Evolutionary conservation across 257 asterid genomes (phyloP), one percentile per base, ranked within the genome.

Genomic region (Plectranthus barbatus): DNA sequence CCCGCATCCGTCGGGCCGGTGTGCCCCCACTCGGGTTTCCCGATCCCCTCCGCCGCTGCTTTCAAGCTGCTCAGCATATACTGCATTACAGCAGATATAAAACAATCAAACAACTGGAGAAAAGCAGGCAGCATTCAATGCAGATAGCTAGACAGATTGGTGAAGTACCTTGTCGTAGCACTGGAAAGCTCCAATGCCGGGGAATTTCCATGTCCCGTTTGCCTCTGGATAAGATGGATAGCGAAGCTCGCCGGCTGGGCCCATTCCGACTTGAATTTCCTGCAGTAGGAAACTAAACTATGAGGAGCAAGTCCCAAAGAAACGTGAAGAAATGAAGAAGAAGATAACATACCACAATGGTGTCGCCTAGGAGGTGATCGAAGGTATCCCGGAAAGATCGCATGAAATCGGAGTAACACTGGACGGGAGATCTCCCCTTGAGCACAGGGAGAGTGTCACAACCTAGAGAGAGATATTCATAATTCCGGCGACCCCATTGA

Each of bases 181-280:
- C 60, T 93, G 97, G 68, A 93, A 90, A 58, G 96, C 99, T 64
- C 99, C 99, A 13, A 90, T 87, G 2, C 97, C 96, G 3, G 99
- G 97, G 41, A 93, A 90, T 36, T 67, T 85, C 96, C 99, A 90
- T 2, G 82, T 80, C 31, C 95, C 96, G 14, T 87, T 76, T 34
- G 81, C 78, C 81, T 93, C 99, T 0, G 97, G 99, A 50, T 93
- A 90, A 0, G 99, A 90, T 0, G 99, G 99, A 65, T 83, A 93
- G 9, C 97, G 90, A 53, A 93, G 99, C 86, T 93, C 99, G 3
- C 99, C 96, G 3, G 96, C 97, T 1, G 99, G 95, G 49, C 97
- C 99, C 97, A 93, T 90, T 36, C 99, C 97, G 34, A 85, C 97
- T 89, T 90, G 99, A 70, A 90, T 93, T 85, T 93, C 97, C 97